Conservation (phyloP, 2,329 filamentous ascomycete genomes). For the Trichoderma asperellum region DNA sequence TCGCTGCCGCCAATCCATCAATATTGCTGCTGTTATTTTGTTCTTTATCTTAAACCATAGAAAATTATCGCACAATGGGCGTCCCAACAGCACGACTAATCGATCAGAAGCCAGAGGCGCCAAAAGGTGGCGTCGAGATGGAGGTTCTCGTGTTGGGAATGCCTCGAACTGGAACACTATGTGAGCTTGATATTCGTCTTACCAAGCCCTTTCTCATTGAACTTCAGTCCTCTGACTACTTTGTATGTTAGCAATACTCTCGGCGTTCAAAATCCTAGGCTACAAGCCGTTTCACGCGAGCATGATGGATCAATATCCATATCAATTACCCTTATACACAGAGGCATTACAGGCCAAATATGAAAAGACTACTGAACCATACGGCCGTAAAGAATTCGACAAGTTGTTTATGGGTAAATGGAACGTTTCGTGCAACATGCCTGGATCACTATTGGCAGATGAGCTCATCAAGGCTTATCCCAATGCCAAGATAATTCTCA, state of each 20-base stretch:
- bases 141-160: conserved; percentile 13
- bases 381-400: conserved; percentile 10
- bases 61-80: too few species aligned
- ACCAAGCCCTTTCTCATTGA: too few species aligned
- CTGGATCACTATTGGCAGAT: neutral
- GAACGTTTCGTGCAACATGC: neutral
- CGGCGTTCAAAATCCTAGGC: conserved; percentile 1
- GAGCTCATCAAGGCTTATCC: conserved; percentile 21
- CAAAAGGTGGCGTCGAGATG: neutral
- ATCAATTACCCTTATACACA: conserved; percentile 5
- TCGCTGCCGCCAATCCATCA: too few species aligned
- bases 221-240: neutral
- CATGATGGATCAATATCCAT: conserved; percentile 7
- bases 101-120: too few species aligned
- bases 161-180: conserved; percentile 21
- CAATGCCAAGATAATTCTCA: conserved; percentile 12
- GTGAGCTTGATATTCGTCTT: neutral
- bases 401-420: neutral
- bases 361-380: neutral
- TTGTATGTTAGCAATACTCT: neutral
- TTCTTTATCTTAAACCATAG: too few species aligned
- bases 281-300: conserved; percentile 15
- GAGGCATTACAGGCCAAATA: conserved; percentile 15
- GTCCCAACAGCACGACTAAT: too few species aligned
- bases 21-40: too few species aligned